These are phyloP conservation scores for Manihot esculenta DNA, from an alignment of 441 rosid genomes.

Conservation along the genomic window DNA sequence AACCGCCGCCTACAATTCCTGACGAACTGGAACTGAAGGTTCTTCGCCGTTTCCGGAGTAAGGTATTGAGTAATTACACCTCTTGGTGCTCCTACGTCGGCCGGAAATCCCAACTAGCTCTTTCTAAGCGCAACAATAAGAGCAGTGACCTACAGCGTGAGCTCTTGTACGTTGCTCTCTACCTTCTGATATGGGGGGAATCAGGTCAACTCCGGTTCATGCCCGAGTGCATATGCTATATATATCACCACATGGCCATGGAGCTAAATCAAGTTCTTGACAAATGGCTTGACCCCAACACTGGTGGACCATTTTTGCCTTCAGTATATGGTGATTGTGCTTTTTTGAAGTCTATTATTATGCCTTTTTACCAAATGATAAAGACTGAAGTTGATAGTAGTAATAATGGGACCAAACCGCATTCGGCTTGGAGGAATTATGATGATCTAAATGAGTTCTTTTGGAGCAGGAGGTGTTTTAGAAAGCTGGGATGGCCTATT, in stretches of 20 bases:
- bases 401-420: slow-evolving; percentile 70
- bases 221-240: slow-evolving; percentile 85
- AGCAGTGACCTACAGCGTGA: slow-evolving; percentile 69
- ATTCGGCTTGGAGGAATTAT: slow-evolving; percentile 84
- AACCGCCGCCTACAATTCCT: slow-evolving; percentile 66
- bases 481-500: slow-evolving; percentile 80
- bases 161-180: slow-evolving; percentile 68
- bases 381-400: slow-evolving; percentile 65
- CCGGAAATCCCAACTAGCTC: slow-evolving; percentile 61
- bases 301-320: slow-evolving; percentile 70
- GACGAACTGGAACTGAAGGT: slow-evolving; percentile 68
- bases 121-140: slow-evolving; percentile 51
- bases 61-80: slow-evolving; percentile 68
- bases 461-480: slow-evolving; percentile 81
- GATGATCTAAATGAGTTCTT: slow-evolving; percentile 90
- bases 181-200: slow-evolving; percentile 90
- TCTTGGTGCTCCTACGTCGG: slow-evolving; percentile 81
- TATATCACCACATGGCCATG: slow-evolving; percentile 83
- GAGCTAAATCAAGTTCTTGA: slow-evolving; percentile 76
- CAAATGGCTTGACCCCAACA: slow-evolving; percentile 63
- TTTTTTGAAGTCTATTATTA: slow-evolving; percentile 58
- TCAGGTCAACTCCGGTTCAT: slow-evolving; percentile 77
- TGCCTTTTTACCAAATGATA: slow-evolving; percentile 70
- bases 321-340: slow-evolving; percentile 77
- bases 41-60: slow-evolving; percentile 60